A percentile compares a stretch with the other conserved stretches of the same genome.
These are phyloP conservation scores for Aspergillus kassunensis DNA, from an alignment of 495 filamentous ascomycete species.

Conservation along the genomic window DNA sequence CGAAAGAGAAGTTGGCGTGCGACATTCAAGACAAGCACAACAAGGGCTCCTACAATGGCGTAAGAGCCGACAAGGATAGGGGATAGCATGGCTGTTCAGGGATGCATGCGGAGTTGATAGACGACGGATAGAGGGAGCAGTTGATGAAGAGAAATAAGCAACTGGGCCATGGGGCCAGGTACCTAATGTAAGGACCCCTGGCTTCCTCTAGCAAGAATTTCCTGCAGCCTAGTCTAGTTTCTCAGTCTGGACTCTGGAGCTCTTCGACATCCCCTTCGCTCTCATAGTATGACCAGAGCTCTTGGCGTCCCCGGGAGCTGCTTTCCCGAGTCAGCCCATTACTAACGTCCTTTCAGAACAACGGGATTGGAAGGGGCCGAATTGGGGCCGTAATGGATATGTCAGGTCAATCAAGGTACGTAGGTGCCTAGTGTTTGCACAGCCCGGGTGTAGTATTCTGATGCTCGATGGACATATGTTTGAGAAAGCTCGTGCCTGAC, in stretches of 20 bases:
- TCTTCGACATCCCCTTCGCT: no score
- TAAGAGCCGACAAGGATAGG: conserved; percentile 19
- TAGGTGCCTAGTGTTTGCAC: no score
- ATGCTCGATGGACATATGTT: no score
- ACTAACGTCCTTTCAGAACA: not conserved
- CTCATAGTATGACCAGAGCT: not conserved
- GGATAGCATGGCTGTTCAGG: conserved; percentile 16
- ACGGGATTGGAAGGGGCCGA: not conserved
- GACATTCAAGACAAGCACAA: conserved; percentile 62
- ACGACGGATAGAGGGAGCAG: not conserved
- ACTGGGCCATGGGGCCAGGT: conserved; percentile 7
- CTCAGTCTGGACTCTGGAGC: no score
- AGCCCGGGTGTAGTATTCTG: no score
- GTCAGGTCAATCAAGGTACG: no score
- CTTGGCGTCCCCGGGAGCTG: conserved; percentile 8
- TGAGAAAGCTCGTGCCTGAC: no score
- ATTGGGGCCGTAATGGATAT: no score
- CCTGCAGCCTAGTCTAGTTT: conserved; percentile 6
- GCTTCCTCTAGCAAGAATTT: not conserved
- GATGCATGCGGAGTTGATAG: not conserved
- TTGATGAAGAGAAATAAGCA: not conserved
- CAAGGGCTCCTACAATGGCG: conserved; percentile 24
- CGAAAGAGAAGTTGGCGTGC: conserved; percentile 64
- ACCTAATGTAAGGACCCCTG: conserved; percentile 4
- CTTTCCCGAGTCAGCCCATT: conserved; percentile 1